Evolutionary conservation across 768 basidiomycete genomes (phyloP).

Genomic region (Boletus barrowsii): DNA sequence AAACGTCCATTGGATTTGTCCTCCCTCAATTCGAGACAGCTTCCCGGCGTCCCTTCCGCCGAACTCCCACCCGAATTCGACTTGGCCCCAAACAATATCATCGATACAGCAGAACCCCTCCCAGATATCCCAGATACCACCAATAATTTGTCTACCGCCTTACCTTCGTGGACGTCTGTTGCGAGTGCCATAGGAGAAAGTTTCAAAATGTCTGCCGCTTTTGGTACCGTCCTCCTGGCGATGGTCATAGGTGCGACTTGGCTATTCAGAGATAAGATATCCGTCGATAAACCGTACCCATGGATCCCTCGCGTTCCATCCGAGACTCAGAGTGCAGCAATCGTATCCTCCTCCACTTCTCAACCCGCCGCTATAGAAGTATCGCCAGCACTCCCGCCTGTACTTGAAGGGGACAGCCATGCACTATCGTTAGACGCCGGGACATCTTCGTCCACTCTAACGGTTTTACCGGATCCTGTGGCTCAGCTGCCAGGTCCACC

Average conservation of each 20-base stretch:
- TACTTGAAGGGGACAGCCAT: background rate
- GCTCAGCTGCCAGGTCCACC: slow-evolving; percentile 7
- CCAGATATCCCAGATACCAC: slow-evolving; percentile 17
- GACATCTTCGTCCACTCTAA: background rate
- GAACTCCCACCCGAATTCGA: slow-evolving; percentile 29
- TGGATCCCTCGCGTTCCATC: background rate
- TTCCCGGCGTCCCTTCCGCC: slow-evolving; percentile 53
- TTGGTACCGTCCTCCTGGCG: slow-evolving; percentile 25
- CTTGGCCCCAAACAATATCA: slow-evolving; percentile 3
- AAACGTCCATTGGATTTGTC: slow-evolving; percentile 51
- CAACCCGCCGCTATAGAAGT: background rate
- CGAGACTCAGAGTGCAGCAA: background rate
- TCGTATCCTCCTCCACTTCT: background rate
- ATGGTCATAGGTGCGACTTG: slow-evolving; percentile 22
- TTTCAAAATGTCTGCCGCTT: slow-evolving; percentile 11
- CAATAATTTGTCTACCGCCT: slow-evolving; percentile 9
- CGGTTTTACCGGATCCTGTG: background rate
- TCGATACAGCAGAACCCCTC: slow-evolving; percentile 15
- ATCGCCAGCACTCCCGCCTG: background rate
- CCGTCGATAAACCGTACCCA: slow-evolving; percentile 11
- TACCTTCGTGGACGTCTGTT: slow-evolving; percentile 17
- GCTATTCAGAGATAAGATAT: slow-evolving; percentile 23
- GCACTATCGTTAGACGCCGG: background rate
- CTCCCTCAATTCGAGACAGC: slow-evolving; percentile 49
- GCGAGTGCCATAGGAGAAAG: slow-evolving; percentile 10